Conservation (phyloP, 1,284 basidiomycete species). For the Apiotrichum laibachii region DNA sequence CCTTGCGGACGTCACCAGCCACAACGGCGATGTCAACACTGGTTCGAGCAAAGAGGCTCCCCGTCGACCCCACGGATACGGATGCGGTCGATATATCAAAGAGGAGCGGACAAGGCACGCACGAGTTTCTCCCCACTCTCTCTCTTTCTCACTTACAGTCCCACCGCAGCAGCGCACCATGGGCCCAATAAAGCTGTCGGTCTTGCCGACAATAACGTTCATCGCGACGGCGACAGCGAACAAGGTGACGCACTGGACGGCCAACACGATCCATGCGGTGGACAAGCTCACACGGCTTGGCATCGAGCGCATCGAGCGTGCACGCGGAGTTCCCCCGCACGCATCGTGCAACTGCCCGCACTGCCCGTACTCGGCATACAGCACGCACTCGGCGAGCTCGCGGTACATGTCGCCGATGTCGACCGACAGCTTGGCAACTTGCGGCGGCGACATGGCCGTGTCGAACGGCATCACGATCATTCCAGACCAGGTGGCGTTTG, state of each 20-base stretch:
- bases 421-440: neutral
- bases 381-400: neutral
- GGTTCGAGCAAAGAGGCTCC: no score
- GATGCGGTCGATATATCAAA: no score
- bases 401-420: neutral
- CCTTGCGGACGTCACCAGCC: no score
- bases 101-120: no score
- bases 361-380: neutral
- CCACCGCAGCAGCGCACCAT: neutral
- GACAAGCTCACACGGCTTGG: neutral
- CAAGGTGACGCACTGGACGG: neutral
- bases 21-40: no score
- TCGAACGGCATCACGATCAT: neutral
- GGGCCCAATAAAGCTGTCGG: neutral
- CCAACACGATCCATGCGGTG: neutral
- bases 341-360: neutral
- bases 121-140: no score
- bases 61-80: no score
- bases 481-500: neutral
- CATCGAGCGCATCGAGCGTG: neutral
- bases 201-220: neutral
- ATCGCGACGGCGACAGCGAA: neutral
- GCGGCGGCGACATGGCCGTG: neutral
- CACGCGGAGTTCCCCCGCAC: neutral
- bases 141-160: no score